A percentile compares a stretch with the other conserved stretches of the same genome.
Evolutionary conservation across 129 eudicot species (phyloP).

Genomic region (Logfia minima): DNA sequence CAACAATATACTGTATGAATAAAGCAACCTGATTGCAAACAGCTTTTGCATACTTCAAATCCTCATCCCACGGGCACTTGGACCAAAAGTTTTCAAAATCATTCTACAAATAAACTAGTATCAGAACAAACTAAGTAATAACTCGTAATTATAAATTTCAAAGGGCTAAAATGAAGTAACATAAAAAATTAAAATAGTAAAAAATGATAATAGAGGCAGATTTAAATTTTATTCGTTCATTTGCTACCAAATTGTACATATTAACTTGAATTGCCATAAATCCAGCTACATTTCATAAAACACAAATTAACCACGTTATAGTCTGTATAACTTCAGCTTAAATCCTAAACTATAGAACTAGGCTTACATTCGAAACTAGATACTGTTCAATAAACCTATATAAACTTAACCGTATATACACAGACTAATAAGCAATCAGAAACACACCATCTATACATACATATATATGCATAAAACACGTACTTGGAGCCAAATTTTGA

Average conservation of each 20-base stretch:
- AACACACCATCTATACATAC: neutral
- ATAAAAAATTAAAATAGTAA: neutral
- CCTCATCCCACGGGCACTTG: conserved; percentile 99
- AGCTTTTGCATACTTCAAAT: conserved; percentile 81
- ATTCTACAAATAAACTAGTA: conserved; percentile 51
- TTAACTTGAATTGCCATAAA: neutral
- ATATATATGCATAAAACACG: neutral
- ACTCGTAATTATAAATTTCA: neutral
- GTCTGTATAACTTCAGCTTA: neutral
- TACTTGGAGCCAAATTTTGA: conserved; percentile 95
- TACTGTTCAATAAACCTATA: neutral
- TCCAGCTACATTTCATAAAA: neutral
- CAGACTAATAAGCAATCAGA: neutral
- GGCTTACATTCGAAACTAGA: neutral
- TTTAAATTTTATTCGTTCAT: neutral
- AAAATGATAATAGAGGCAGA: neutral
- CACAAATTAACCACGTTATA: neutral
- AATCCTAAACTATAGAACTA: neutral
- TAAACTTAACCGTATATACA: neutral
- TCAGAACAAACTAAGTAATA: conserved; percentile 14
- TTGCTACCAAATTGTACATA: neutral
- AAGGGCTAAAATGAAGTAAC: neutral
- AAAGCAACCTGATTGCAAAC: conserved; percentile 86
- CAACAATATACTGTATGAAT: neutral
- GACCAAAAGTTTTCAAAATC: conserved; percentile 92